Base-by-base conservation (phyloP, 805 yeast genomes). In the Yamadazyma insecticola region DNA sequence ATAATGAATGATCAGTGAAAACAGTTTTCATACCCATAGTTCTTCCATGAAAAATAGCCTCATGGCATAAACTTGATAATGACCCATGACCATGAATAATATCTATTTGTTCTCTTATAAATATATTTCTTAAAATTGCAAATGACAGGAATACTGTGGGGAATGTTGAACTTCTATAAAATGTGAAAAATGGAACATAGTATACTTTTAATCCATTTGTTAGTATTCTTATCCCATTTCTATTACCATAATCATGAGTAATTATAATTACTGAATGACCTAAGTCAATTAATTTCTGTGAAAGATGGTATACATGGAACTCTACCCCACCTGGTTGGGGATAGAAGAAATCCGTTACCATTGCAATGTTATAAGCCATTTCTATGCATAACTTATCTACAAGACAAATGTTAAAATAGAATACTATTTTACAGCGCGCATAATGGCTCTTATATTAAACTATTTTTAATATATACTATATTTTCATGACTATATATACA, bases 241-340 rank as follows among this genome's bases (percentile, higher is more conserved):
- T 60, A 36, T 81, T 72, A 1, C 82, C 86, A 50, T 92, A 89
- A 13, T 87, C 79, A 55, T 92, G 99, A 7, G 98, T 88, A 19
- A 92, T 72, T 15, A 92, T 75, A 5, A 89, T 60, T 8, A 90
- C 97, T 4, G 84, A 75, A 50, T 89, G 96, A 6, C 96, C 97
- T 23, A 79, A 57, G 13, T 74, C 75, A 7, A 86, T 80, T 33
- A 89, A 72, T 48, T 81, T 76, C 55, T 87, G 94, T 0, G 97
- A 80, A 15, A 92, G 59, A 54, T 92, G 97, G 55, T 86, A 87
- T 12, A 90, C 84, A 53, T 92, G 98, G 40, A 90, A 78, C 55
- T 92, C 99, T 2, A 92, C 95, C 7, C 99, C 99, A 3, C 99
- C 99, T 0, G 97, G 82, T 53, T 92, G 98, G 8, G 99, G 99